A percentile compares a stretch with the other conserved stretches of the same genome.
Evolutionary conservation across 1,284 basidiomycete species (phyloP).

Genomic region (Ustilago tritici): DNA sequence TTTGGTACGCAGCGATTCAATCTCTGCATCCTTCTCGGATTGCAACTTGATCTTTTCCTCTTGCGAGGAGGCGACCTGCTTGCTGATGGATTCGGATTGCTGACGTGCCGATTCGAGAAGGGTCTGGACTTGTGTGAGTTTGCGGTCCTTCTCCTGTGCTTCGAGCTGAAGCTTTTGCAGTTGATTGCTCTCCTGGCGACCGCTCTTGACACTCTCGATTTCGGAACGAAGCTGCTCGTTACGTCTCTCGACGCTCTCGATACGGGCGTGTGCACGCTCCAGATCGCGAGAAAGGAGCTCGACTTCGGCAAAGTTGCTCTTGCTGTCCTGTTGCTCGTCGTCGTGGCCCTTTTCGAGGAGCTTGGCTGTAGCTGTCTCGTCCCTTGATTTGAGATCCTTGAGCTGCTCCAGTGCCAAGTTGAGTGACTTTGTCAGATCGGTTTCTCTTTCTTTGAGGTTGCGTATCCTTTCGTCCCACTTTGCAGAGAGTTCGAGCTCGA

Average conservation of each 20-base stretch:
- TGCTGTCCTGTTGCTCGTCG: conserved; percentile 4
- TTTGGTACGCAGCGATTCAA: conserved; percentile 77
- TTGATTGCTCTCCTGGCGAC: conserved; percentile 71
- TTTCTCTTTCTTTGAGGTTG: conserved; percentile 94
- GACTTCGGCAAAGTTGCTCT: conserved; percentile 37
- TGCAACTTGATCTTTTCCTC: conserved; percentile 79
- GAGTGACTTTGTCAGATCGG: conserved; percentile 88
- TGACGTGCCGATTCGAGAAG: conserved; percentile 36
- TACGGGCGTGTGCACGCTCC: conserved; percentile 89
- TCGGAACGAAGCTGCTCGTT: conserved; percentile 93
- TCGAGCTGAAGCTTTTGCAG: conserved; percentile 80
- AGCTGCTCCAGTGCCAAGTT: conserved; percentile 86
- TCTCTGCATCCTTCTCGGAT: conserved; percentile 77
- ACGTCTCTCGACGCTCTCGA: conserved; percentile 89
- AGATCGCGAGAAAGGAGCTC: conserved; percentile 82
- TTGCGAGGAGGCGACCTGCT: conserved; percentile 83
- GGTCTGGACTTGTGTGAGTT: conserved; percentile 31
- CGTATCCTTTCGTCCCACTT: conserved; percentile 94
- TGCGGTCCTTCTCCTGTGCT: conserved; percentile 39
- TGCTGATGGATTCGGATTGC: conserved; percentile 45
- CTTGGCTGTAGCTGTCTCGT: conserved; percentile 90
- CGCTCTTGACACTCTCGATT: conserved; percentile 76
- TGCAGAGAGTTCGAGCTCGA: conserved; percentile 94
- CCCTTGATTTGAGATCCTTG: conserved; percentile 85
- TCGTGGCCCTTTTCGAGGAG: conserved; percentile 84